phyloP scores from a whole-genome alignment of 2,329 filamentous ascomycete genomes.

The Fusarium sp. region DNA sequence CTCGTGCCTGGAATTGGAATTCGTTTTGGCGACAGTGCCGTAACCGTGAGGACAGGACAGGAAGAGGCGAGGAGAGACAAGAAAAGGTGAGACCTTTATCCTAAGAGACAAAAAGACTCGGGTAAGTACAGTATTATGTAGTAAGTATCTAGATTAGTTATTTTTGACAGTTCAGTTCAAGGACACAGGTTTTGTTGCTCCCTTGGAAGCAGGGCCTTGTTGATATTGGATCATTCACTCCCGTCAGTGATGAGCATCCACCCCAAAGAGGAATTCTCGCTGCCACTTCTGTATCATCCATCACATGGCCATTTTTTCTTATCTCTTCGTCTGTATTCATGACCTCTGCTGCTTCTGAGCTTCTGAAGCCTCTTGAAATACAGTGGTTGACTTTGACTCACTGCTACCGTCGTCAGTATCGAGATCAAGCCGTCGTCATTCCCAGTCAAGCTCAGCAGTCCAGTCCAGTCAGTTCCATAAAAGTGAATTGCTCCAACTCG shows the following conservation, averaged over 20 bases:
- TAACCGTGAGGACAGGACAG: background rate
- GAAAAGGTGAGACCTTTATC: background rate
- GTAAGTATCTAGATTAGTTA: background rate
- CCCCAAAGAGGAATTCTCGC: background rate
- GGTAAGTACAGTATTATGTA: background rate
- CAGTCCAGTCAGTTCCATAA: constrained; percentile 13
- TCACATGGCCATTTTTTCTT: background rate
- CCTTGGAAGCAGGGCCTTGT: constrained; percentile 3
- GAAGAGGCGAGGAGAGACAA: background rate
- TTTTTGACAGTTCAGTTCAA: background rate
- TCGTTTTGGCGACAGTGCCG: constrained; percentile 13
- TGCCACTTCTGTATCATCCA: constrained; percentile 1
- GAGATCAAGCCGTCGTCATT: constrained; percentile 26
- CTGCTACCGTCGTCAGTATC: background rate
- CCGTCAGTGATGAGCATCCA: constrained; percentile 15
- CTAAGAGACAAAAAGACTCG: background rate
- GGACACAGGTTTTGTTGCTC: background rate
- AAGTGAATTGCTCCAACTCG: constrained; percentile 39
- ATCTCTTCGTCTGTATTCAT: background rate
- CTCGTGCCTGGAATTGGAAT: constrained; percentile 30
- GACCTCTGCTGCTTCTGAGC: background rate
- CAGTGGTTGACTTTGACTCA: background rate
- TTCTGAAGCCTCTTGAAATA: background rate
- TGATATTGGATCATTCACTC: constrained; percentile 16
- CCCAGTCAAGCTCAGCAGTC: background rate